Conservation (phyloP, 1,139 yeast species). For the Lodderomyces theae region DNA sequence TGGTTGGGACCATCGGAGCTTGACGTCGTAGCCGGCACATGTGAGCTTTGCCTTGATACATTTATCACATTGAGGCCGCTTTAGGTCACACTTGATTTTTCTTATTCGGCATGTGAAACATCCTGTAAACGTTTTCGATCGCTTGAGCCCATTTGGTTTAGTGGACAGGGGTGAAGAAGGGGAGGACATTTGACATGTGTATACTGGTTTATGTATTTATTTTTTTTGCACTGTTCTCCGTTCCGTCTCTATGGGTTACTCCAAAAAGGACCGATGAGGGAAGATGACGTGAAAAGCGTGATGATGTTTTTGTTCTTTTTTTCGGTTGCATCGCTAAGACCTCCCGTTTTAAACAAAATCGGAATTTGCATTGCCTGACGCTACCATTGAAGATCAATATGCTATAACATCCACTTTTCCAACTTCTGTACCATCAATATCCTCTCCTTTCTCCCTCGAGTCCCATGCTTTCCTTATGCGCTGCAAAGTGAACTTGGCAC, state of each 20-base stretch:
- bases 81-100: constrained; percentile 48
- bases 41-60: constrained; percentile 48
- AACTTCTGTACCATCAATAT: constrained; percentile 23
- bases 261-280: neutral
- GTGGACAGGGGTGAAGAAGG: constrained; percentile 4
- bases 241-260: constrained; percentile 2
- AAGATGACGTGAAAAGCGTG: neutral
- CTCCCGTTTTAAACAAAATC: neutral
- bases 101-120: constrained; percentile 52
- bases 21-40: constrained; percentile 83
- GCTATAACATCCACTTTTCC: constrained; percentile 23
- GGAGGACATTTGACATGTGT: neutral
- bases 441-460: constrained; percentile 23
- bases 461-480: constrained; percentile 41
- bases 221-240: neutral
- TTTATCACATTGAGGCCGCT: constrained; percentile 41
- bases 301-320: neutral
- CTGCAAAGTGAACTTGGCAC: constrained; percentile 42
- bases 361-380: neutral
- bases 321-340: neutral
- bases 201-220: neutral
- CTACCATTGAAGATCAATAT: constrained; percentile 15
- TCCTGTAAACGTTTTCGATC: constrained; percentile 48
- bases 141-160: constrained; percentile 10
- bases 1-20: constrained; percentile 72